Evolutionary conservation across 345 rosid genomes (phyloP).

Genomic region (Alliaria petiolata): DNA sequence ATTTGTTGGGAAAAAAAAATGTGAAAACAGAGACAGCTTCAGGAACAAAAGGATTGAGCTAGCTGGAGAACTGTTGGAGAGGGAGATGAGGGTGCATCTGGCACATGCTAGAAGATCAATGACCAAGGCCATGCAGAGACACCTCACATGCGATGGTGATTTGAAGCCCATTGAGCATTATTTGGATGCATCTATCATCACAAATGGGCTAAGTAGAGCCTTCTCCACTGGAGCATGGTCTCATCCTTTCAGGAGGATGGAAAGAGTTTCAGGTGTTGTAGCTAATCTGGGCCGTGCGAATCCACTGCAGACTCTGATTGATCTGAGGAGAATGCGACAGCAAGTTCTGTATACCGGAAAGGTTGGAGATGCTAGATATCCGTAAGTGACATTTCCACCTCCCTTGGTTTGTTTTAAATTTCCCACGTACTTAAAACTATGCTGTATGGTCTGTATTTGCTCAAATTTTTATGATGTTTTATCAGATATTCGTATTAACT

Average conservation of each 20-base stretch:
- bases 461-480: not conserved
- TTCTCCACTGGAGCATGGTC: constrained; percentile 98
- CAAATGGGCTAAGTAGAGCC: constrained; percentile 85
- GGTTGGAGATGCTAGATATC: constrained; percentile 96
- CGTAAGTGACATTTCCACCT: constrained; percentile 51
- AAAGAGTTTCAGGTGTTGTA: constrained; percentile 87
- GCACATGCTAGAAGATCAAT: constrained; percentile 66
- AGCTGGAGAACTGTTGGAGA: constrained; percentile 79
- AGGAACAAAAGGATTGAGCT: constrained; percentile 82
- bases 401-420: not conserved
- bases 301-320: constrained; percentile 76
- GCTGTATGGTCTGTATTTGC: constrained; percentile 39
- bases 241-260: constrained; percentile 72
- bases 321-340: constrained; percentile 76
- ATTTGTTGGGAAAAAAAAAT: constrained; percentile 58
- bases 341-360: constrained; percentile 77
- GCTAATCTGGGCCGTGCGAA: constrained; percentile 81
- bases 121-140: constrained; percentile 66
- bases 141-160: constrained; percentile 60
- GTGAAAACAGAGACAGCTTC: constrained; percentile 77
- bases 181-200: constrained; percentile 79
- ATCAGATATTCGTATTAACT: not conserved
- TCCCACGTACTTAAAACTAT: too few relatives aligned
- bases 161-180: constrained; percentile 64
- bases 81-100: constrained; percentile 74